Evolutionary conservation across 441 rosid species (phyloP).

Genomic region (Theobroma grandiflorum): DNA sequence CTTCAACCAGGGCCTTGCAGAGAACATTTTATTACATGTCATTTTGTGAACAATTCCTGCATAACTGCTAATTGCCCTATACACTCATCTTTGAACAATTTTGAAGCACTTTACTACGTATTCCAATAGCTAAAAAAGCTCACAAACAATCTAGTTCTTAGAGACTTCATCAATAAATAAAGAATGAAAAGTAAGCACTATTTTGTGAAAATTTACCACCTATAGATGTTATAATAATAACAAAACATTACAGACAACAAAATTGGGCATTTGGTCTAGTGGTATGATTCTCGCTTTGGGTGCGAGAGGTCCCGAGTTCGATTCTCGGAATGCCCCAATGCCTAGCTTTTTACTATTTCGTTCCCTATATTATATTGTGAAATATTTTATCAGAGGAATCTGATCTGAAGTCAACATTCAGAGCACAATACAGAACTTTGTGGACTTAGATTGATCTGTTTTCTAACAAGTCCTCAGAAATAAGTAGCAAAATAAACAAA

Average conservation of each 20-base stretch:
- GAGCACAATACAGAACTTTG: not conserved
- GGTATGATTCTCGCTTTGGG: constrained; percentile 84
- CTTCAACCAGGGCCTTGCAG: not conserved
- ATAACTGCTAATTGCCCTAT: not conserved
- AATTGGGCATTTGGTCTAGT: constrained; percentile 24
- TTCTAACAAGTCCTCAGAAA: not conserved
- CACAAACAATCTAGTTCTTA: too few species aligned
- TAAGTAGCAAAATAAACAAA: not conserved
- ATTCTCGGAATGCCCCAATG: constrained; percentile 79
- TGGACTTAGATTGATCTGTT: not conserved
- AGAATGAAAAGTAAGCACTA: too few species aligned
- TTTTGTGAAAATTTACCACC: too few species aligned
- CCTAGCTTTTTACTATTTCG: not conserved
- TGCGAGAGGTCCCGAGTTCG: constrained; percentile 86
- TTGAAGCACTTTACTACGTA: not conserved
- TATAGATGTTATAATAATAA: too few species aligned
- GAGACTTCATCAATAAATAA: too few species aligned
- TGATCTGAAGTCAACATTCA: not conserved
- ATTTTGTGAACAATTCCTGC: not conserved
- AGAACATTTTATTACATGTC: not conserved
- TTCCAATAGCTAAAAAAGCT: not conserved
- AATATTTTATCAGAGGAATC: not conserved
- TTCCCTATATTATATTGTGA: not conserved
- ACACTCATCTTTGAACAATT: not conserved
- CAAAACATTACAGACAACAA: not conserved